Percentiles rank a stretch among this genome's conserved stretches.
These are phyloP conservation scores for Boletus patriciae DNA, from an alignment of 768 basidiomycete genomes.

Conservation along the genomic window DNA sequence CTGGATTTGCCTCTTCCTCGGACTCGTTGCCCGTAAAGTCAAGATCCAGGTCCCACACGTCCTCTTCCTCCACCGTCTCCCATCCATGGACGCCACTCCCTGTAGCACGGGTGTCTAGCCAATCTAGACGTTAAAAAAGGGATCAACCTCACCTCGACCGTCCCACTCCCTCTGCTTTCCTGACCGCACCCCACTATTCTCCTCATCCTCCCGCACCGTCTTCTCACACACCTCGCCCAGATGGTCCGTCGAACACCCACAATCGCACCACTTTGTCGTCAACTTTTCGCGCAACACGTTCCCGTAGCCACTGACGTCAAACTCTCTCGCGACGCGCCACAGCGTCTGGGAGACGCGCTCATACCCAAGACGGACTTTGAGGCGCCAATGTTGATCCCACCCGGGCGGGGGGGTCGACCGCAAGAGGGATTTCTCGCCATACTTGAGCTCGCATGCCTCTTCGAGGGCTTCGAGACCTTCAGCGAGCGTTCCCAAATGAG, in stretches of 20 bases:
- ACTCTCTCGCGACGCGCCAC: slow-evolving; percentile 70
- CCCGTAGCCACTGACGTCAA: slow-evolving; percentile 72
- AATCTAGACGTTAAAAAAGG: background rate
- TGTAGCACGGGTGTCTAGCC: slow-evolving; percentile 14
- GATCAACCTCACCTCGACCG: slow-evolving; percentile 49
- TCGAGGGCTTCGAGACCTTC: slow-evolving; percentile 64
- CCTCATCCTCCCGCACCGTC: slow-evolving; percentile 69
- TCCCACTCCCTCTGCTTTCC: slow-evolving; percentile 80
- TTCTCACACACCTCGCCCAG: slow-evolving; percentile 75
- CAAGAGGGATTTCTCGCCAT: slow-evolving; percentile 38
- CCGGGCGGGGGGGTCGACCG: slow-evolving; percentile 38
- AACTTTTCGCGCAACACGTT: slow-evolving; percentile 68
- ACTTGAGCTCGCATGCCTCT: slow-evolving; percentile 61
- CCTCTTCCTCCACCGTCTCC: slow-evolving; percentile 75
- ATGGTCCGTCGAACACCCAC: slow-evolving; percentile 78
- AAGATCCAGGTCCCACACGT: slow-evolving; percentile 70
- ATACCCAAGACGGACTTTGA: slow-evolving; percentile 62
- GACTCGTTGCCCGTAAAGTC: slow-evolving; percentile 60
- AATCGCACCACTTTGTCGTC: slow-evolving; percentile 76
- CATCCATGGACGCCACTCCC: slow-evolving; percentile 67
- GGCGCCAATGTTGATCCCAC: slow-evolving; percentile 58
- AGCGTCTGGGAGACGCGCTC: slow-evolving; percentile 62
- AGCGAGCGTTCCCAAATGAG: slow-evolving; percentile 58
- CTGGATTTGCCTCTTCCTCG: slow-evolving; percentile 47
- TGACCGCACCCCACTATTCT: slow-evolving; percentile 52